phyloP scores from a whole-genome alignment of 768 basidiomycete species.

The Pleurotus djamor region DNA sequence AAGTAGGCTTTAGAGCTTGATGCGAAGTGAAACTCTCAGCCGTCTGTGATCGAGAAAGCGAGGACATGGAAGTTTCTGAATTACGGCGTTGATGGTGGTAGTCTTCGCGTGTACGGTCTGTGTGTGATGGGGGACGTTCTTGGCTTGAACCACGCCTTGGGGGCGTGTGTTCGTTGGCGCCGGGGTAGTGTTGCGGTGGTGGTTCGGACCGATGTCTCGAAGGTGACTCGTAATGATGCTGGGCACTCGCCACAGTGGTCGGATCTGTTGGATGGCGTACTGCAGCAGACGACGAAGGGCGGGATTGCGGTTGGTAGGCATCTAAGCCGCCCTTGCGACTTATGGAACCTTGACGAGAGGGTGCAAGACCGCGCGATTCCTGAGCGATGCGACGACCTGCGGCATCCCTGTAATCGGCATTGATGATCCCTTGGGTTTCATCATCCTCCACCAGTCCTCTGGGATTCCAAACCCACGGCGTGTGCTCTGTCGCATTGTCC shows the following conservation, averaged over 20 bases:
- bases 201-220: neutral
- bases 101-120: neutral
- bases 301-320: neutral
- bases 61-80: neutral
- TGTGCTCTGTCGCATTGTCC: conserved; percentile 36
- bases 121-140: neutral
- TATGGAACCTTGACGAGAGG: conserved; percentile 8
- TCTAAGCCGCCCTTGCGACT: neutral
- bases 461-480: conserved; percentile 79
- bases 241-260: neutral
- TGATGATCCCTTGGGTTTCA: conserved; percentile 13
- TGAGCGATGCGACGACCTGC: conserved; percentile 14
- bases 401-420: conserved; percentile 11
- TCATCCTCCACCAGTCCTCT: conserved; percentile 34
- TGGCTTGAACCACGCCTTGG: conserved; percentile 1
- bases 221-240: neutral
- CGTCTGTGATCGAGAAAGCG: neutral
- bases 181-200: neutral
- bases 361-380: conserved; percentile 11
- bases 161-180: neutral
- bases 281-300: neutral
- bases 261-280: conserved; percentile 9
- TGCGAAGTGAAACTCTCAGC: conserved; percentile 47
- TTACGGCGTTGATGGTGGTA: conserved; percentile 4
- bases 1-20: conserved; percentile 61